Conservation (phyloP, 352 stramenopile genomes). For the Halophytophthora batemanensis region DNA sequence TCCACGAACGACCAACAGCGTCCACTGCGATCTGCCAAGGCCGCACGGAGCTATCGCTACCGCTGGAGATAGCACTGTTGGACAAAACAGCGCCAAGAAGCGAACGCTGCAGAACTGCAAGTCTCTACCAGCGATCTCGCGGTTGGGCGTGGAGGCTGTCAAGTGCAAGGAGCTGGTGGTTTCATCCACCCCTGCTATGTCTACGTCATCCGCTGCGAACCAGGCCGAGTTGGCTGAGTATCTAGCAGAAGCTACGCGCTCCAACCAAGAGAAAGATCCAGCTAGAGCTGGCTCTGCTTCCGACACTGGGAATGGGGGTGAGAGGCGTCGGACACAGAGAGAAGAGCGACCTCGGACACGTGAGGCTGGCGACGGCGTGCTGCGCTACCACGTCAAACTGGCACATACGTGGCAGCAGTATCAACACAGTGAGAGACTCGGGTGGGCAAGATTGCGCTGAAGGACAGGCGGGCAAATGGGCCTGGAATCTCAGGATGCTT, state of each 20-base stretch:
- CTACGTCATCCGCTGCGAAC: constrained; percentile 3
- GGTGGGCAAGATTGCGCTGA: no score
- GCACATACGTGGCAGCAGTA: constrained; percentile 54
- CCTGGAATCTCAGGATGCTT: no score
- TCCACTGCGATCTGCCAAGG: constrained; percentile 42
- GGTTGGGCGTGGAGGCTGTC: neutral
- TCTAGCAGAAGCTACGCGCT: constrained; percentile 10
- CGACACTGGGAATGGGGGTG: neutral
- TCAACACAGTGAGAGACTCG: constrained; percentile 9
- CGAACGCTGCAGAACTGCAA: constrained; percentile 3
- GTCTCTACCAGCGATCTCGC: neutral
- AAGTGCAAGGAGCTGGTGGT: constrained; percentile 25
- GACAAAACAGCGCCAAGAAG: constrained; percentile 7
- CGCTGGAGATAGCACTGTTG: neutral
- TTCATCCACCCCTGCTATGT: constrained; percentile 7
- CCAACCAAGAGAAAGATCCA: constrained; percentile 25
- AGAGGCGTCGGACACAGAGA: no score
- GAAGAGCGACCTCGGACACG: constrained; percentile 10
- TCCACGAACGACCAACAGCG: constrained; percentile 19
- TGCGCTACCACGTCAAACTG: constrained; percentile 63
- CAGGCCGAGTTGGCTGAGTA: constrained; percentile 24
- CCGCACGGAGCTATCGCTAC: neutral
- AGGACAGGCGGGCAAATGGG: no score
- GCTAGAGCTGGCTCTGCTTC: constrained; percentile 4
- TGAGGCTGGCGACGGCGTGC: constrained; percentile 18